These are phyloP conservation scores for Chaetomium sp. DNA, from an alignment of 2,329 filamentous ascomycete species.

Conservation along the genomic window DNA sequence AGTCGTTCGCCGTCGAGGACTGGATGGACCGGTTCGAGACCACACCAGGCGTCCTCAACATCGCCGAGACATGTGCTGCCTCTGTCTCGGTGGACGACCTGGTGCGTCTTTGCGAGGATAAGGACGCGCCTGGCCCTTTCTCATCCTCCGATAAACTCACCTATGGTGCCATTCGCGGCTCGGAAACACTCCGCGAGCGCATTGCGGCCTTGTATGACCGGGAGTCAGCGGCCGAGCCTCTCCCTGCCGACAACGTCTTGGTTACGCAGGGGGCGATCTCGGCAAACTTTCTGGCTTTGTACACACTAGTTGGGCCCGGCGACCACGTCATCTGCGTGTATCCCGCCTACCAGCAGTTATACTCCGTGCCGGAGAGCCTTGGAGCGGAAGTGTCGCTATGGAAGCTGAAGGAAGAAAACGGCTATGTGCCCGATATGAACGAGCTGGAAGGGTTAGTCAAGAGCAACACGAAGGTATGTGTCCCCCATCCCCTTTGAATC, in stretches of 20 bases:
- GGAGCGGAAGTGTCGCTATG: constrained; percentile 74
- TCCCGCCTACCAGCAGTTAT: constrained; percentile 82
- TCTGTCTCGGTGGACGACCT: constrained; percentile 68
- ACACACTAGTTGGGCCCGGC: constrained; percentile 61
- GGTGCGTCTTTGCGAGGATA: constrained; percentile 50
- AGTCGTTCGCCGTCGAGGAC: constrained; percentile 64
- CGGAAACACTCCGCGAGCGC: constrained; percentile 53
- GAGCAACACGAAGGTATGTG: constrained; percentile 63
- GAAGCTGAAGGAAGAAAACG: constrained; percentile 58
- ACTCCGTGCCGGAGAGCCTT: constrained; percentile 64
- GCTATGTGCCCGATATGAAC: constrained; percentile 60
- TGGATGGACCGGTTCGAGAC: constrained; percentile 59
- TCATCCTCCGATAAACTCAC: constrained; percentile 54
- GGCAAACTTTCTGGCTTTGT: constrained; percentile 77
- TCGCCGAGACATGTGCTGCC: constrained; percentile 73
- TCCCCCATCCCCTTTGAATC: not conserved
- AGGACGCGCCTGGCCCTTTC: constrained; percentile 36
- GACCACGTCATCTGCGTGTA: constrained; percentile 85
- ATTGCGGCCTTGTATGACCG: constrained; percentile 61
- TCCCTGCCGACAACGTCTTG: constrained; percentile 55
- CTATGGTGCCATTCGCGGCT: constrained; percentile 69
- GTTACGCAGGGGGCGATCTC: constrained; percentile 75
- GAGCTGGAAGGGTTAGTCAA: constrained; percentile 60
- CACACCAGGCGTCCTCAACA: constrained; percentile 55
- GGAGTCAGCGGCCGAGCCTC: constrained; percentile 33